phyloP scores from a whole-genome alignment of 2,329 filamentous ascomycete species.

The Aureobasidium subglaciale region DNA sequence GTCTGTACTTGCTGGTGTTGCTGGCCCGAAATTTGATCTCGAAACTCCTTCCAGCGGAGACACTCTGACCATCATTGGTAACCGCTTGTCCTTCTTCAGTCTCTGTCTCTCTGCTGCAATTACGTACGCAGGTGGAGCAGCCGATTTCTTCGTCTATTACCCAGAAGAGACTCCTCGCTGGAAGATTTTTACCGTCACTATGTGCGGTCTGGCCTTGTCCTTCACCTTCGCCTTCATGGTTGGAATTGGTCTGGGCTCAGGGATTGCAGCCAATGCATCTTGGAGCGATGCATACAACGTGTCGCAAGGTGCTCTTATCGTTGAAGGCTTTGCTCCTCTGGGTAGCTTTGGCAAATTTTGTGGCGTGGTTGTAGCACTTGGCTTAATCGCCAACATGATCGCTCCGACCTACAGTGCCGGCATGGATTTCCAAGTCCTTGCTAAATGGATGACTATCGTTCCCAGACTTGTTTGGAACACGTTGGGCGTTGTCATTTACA shows the following conservation, averaged over 20 bases:
- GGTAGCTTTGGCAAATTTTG: slow-evolving; percentile 61
- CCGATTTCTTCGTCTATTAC: slow-evolving; percentile 64
- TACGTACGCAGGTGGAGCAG: slow-evolving; percentile 56
- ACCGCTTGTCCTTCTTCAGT: slow-evolving; percentile 62
- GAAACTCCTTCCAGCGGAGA: slow-evolving; percentile 46
- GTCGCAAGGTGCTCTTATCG: slow-evolving; percentile 58
- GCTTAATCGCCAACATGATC: slow-evolving; percentile 59
- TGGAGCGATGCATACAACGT: slow-evolving; percentile 52
- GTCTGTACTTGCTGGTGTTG: slow-evolving; percentile 55
- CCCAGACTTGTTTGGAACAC: slow-evolving; percentile 61
- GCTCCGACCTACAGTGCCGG: slow-evolving; percentile 58
- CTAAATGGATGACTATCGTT: slow-evolving; percentile 49
- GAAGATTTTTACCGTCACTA: slow-evolving; percentile 51
- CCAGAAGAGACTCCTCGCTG: slow-evolving; percentile 45
- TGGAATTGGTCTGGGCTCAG: slow-evolving; percentile 57
- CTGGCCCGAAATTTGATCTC: slow-evolving; percentile 53
- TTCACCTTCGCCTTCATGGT: slow-evolving; percentile 56
- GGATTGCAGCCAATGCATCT: slow-evolving; percentile 43
- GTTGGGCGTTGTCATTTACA: slow-evolving; percentile 54
- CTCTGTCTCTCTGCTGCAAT: slow-evolving; percentile 59
- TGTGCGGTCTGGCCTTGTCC: slow-evolving; percentile 49
- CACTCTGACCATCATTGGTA: slow-evolving; percentile 45
- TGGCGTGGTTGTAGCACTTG: slow-evolving; percentile 56
- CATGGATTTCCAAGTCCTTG: slow-evolving; percentile 62
- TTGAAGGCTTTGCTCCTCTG: slow-evolving; percentile 53